Base-by-base conservation (phyloP, 1,139 yeast genomes). In the Protomyces arabidopsidicola region DNA sequence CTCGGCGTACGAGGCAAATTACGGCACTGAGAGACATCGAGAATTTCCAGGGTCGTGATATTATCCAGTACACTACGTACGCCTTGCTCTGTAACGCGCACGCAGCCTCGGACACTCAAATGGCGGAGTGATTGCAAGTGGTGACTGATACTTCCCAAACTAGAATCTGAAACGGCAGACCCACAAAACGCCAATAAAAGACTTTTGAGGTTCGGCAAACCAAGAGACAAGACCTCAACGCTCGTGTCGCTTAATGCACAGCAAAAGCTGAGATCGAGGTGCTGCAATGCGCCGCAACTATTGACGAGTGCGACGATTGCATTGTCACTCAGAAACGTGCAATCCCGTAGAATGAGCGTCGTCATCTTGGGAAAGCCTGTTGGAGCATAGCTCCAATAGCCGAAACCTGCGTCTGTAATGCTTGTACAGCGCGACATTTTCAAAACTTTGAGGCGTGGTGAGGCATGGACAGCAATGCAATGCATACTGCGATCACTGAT, bases 381-480 rank as follows among this genome's bases (percentile, higher is more conserved):
- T 4, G 62, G 62, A 2, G 62, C 62, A 68, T 79, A 77, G 0
- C 84, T 77, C 90, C 90, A 86, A 69, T 78, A 81, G 31, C 83
- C 79, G 71, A 86, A 87, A 0, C 93, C 93, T 55, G 79, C 78
- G 73, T 87, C 93, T 1, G 91, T 86, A 50, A 87, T 85, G 1
- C 90, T 83, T 10, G 91, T 87, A 71, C 95, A 87, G 66, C 95
- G 77, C 0, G 91, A 84, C 64, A 87, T 75, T 69, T 86, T 85
- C 69, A 87, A 77, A 53, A 80, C 75, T 65, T 80, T 84, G 55
- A 87, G 74, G 60, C 86, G 76, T 31, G 79, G 79, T 66, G 77
- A 79, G 20, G 87, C 86, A 72, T 84, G 81, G 34, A 79, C 74
- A 0, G 89, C 84, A 66, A 87, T 77, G 68, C 84, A 86, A 67